phyloP scores from a whole-genome alignment of 2,329 filamentous ascomycete species.

The Penicillium sp. region DNA sequence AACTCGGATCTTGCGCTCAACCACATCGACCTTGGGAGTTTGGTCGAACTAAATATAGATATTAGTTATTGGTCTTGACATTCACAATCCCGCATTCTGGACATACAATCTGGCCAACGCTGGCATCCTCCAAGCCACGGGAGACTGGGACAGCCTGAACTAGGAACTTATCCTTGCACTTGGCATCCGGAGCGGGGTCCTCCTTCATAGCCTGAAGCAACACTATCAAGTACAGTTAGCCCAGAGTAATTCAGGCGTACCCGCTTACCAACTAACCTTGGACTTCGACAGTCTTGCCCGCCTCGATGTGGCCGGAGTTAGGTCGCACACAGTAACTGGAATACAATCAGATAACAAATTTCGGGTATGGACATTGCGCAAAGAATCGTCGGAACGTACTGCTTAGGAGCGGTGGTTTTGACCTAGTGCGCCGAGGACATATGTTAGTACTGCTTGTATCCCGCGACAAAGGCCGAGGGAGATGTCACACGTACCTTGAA shows the following conservation, averaged over 20 bases:
- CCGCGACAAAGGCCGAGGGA: constrained; percentile 10
- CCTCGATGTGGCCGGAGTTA: constrained; percentile 93
- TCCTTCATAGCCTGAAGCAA: constrained; percentile 97
- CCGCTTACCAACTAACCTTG: constrained; percentile 60
- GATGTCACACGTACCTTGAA: constrained; percentile 57
- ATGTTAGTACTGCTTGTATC: constrained; percentile 26
- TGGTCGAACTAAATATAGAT: constrained; percentile 64
- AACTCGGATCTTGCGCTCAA: constrained; percentile 95
- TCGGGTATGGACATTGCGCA: constrained; percentile 5
- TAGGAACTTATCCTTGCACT: constrained; percentile 96
- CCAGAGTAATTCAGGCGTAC: constrained; percentile 1
- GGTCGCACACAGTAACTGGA: constrained; percentile 92
- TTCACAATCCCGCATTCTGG: neutral
- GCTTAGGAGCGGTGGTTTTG: constrained; percentile 98
- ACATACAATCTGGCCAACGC: constrained; percentile 76
- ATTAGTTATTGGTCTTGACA: constrained; percentile 12
- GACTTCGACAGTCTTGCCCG: constrained; percentile 85
- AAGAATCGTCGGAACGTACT: constrained; percentile 61
- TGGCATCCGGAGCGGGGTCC: constrained; percentile 79
- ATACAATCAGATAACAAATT: constrained; percentile 20
- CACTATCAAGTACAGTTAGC: constrained; percentile 55
- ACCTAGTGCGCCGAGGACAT: constrained; percentile 57
- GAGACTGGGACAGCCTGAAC: constrained; percentile 87
- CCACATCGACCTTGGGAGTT: constrained; percentile 70
- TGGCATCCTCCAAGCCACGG: constrained; percentile 77